phyloP scores from a whole-genome alignment of 1,284 basidiomycete species.

The Ustilago loliicola region DNA sequence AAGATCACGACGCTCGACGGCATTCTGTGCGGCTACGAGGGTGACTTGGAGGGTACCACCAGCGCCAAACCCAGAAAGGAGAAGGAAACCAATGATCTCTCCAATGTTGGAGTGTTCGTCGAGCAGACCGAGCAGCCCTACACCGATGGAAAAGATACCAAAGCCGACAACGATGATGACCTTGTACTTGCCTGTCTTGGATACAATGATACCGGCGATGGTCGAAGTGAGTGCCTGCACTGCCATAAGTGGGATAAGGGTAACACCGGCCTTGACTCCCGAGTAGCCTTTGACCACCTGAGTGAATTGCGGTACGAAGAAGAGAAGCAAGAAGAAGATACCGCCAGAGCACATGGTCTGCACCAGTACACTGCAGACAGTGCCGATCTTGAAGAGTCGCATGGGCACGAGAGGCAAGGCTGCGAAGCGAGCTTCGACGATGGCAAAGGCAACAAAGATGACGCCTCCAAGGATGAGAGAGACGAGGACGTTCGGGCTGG shows the following conservation, averaged over 20 bases:
- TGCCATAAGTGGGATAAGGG: slow-evolving; percentile 78
- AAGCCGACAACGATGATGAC: slow-evolving; percentile 79
- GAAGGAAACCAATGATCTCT: slow-evolving; percentile 77
- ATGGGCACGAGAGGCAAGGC: slow-evolving; percentile 74
- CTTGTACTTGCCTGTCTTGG: slow-evolving; percentile 78
- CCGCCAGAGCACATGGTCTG: slow-evolving; percentile 52
- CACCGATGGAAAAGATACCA: slow-evolving; percentile 61
- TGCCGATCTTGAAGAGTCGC: slow-evolving; percentile 79
- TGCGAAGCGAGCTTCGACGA: slow-evolving; percentile 81
- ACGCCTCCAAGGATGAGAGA: slow-evolving; percentile 76
- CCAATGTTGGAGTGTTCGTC: slow-evolving; percentile 74
- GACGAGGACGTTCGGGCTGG: slow-evolving; percentile 69
- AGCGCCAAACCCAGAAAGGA: slow-evolving; percentile 79
- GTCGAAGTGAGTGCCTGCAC: slow-evolving; percentile 72
- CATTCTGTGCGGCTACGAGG: slow-evolving; percentile 78
- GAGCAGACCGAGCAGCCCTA: slow-evolving; percentile 79
- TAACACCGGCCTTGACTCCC: slow-evolving; percentile 77
- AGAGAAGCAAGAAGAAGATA: slow-evolving; percentile 65
- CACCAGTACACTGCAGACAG: slow-evolving; percentile 79
- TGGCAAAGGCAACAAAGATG: slow-evolving; percentile 76
- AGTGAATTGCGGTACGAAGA: slow-evolving; percentile 81
- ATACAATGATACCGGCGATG: slow-evolving; percentile 76
- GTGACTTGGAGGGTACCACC: slow-evolving; percentile 73
- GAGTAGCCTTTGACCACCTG: slow-evolving; percentile 79
- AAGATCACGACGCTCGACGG: slow-evolving; percentile 78